Percentiles rank a stretch among this genome's conserved stretches.
Conservation (phyloP, 2,329 filamentous ascomycete species). For the Knoxdaviesia capensis region DNA sequence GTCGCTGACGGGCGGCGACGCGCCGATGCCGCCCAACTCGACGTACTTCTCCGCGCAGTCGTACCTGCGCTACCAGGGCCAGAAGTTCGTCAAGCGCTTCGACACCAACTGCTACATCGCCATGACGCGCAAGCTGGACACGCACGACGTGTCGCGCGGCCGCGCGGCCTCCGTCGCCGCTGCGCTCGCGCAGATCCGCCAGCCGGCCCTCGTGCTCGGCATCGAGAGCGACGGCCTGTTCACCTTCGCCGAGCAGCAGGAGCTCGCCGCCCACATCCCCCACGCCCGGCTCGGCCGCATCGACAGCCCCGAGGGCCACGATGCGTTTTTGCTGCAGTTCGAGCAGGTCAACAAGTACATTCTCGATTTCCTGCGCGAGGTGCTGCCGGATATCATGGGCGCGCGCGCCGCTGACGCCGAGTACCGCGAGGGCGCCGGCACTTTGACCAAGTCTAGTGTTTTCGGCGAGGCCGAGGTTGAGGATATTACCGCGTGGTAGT, state of each 20-base stretch:
- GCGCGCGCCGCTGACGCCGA: conserved; percentile 27
- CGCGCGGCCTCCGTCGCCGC: conserved; percentile 48
- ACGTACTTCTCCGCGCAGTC: conserved; percentile 98
- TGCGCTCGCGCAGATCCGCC: conserved; percentile 63
- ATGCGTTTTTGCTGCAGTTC: conserved; percentile 91
- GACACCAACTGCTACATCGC: conserved; percentile 99
- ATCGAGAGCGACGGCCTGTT: conserved; percentile 94
- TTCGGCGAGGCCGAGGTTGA: conserved; percentile 94
- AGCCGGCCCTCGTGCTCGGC: conserved; percentile 77
- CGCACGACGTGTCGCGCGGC: conserved; percentile 77
- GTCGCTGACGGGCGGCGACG: conserved; percentile 29
- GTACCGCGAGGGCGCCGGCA: conserved; percentile 31
- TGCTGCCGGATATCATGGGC: conserved; percentile 75
- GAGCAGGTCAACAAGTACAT: conserved; percentile 89
- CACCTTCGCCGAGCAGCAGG: conserved; percentile 90
- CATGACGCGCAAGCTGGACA: conserved; percentile 93
- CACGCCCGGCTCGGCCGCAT: conserved; percentile 66
- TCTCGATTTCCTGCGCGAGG: conserved; percentile 61
- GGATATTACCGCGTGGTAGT: conserved; percentile 81
- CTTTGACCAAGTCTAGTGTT: conserved; percentile 67
- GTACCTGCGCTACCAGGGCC: conserved; percentile 87
- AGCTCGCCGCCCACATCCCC: conserved; percentile 66
- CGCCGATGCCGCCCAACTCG: conserved; percentile 25
- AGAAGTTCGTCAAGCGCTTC: conserved; percentile 92
- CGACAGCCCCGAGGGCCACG: conserved; percentile 85